Evolutionary conservation across 1,139 yeast genomes (phyloP), one percentile per base, ranked within the genome.

Genomic region (Lodderomyces orthopsilosis): DNA sequence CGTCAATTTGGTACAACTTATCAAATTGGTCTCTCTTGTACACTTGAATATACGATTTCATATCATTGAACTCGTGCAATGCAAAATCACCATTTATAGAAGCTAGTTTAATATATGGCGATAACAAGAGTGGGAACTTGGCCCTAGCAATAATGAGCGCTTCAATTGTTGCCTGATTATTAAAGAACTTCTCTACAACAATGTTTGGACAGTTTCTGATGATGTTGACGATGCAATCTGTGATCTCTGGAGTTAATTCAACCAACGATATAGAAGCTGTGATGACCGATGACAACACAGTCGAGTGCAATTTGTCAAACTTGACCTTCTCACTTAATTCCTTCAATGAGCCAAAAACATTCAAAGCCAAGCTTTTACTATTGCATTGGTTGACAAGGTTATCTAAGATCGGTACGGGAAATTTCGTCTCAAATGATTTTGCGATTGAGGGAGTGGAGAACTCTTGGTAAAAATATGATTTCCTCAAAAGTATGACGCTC

Each of bases 51-150:
- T 78, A 86, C 0, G 93, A 80, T 37, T 70, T 69, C 58, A 90
- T 63, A 34, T 72, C 71, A 27, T 74, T 67, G 45, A 90, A 68
- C 50, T 83, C 86, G 47, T 76, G 79, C 49, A 76, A 72, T 0
- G 95, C 94, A 56, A 82, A 77, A 42, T 75, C 76, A 1, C 86
- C 82, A 51, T 85, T 83, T 23, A 82, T 75, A 10, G 84, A 71
- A 2, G 85, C 73, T 12, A 89, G 55, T 43, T 79, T 74, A 35
- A 88, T 63, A 50, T 83, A 83, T 1, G 94, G 85, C 1, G 73
- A 60, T 14, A 87, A 60, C 2, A 81, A 69, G n/a, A 81, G 68
- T 0, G 97, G 97, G 50, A 87, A 77, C 54, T 89, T 88, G 0
- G 94, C 84, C 47, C 84, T 72, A 0, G 89, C 65, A 24, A 88